phyloP scores from a whole-genome alignment of 2,329 filamentous ascomycete genomes.

The Arthrinium puccinioides region DNA sequence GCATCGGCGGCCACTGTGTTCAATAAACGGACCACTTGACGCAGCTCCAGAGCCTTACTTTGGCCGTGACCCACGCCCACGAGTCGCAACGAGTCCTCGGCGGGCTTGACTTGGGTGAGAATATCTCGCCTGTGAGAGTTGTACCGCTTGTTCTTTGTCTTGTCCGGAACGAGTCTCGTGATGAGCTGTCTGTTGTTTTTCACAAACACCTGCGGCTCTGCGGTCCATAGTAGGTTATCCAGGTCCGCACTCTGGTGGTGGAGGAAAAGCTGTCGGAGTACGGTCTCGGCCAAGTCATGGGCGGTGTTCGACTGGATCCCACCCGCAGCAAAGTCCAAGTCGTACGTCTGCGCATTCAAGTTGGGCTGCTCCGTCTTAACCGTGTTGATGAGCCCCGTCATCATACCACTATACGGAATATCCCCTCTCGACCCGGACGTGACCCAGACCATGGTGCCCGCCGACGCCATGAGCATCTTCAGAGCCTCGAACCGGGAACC shows the following conservation, averaged over 20 bases:
- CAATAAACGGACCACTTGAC: too few relatives aligned
- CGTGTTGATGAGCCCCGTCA: not conserved
- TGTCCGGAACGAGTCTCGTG: too few relatives aligned
- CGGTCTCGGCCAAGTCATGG: not conserved
- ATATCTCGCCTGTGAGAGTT: too few relatives aligned
- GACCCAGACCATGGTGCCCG: conserved; percentile 1
- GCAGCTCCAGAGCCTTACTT: too few relatives aligned
- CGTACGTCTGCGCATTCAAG: not conserved
- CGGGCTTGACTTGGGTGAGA: too few relatives aligned
- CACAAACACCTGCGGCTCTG: conserved; percentile 2
- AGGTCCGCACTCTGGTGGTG: not conserved
- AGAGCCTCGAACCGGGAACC: not conserved
- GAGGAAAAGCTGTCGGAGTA: not conserved
- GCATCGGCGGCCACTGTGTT: too few relatives aligned
- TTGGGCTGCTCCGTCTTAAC: not conserved
- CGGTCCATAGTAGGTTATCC: not conserved
- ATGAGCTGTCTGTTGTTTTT: too few relatives aligned
- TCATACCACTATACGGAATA: conserved; percentile 1
- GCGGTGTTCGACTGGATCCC: not conserved
- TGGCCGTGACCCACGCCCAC: too few relatives aligned
- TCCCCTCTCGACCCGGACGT: not conserved
- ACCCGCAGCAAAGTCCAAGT: not conserved
- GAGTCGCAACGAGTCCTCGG: too few relatives aligned
- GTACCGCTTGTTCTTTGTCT: too few relatives aligned
- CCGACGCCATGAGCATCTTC: not conserved